Percentiles rank a stretch among this genome's conserved stretches.
These are phyloP conservation scores for Trichoderma reesei DNA, from an alignment of 495 filamentous ascomycete genomes.

Conservation along the genomic window DNA sequence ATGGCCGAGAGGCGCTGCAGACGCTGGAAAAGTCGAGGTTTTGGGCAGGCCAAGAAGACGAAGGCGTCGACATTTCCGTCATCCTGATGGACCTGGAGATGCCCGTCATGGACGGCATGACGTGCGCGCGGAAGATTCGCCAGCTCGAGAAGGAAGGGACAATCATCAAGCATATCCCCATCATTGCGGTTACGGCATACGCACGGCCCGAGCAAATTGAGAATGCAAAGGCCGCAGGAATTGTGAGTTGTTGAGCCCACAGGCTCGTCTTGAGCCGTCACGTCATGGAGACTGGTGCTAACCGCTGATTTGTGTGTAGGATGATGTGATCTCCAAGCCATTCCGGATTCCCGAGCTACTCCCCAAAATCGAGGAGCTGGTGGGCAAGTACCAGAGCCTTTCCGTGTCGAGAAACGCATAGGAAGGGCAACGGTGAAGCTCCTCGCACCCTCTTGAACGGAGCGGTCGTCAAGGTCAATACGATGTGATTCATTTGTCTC, in stretches of 20 bases:
- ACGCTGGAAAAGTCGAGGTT: constrained; percentile 36
- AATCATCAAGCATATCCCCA: constrained; percentile 52
- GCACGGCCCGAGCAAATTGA: constrained; percentile 57
- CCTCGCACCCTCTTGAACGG: neutral
- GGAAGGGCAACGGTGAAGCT: neutral
- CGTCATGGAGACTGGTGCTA: neutral
- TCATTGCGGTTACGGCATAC: constrained; percentile 76
- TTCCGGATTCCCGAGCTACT: constrained; percentile 64
- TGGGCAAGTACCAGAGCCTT: constrained; percentile 20
- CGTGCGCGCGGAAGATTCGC: constrained; percentile 60
- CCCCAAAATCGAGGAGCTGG: constrained; percentile 52
- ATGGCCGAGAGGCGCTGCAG: constrained; percentile 67
- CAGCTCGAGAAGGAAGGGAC: constrained; percentile 46
- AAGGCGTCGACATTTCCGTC: constrained; percentile 44
- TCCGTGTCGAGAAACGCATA: constrained; percentile 8
- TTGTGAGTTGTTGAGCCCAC: constrained; percentile 28
- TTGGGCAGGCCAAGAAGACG: constrained; percentile 29
- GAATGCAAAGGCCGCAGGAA: constrained; percentile 40
- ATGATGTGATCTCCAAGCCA: constrained; percentile 74
- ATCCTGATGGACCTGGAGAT: constrained; percentile 82
- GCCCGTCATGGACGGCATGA: constrained; percentile 79
- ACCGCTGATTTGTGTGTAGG: constrained; percentile 33
- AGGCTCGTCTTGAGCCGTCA: constrained; percentile 29
- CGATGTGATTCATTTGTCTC: too few species aligned
- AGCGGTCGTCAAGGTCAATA: neutral